Conservation (phyloP, 345 rosid species). For the Citrus inodora region DNA sequence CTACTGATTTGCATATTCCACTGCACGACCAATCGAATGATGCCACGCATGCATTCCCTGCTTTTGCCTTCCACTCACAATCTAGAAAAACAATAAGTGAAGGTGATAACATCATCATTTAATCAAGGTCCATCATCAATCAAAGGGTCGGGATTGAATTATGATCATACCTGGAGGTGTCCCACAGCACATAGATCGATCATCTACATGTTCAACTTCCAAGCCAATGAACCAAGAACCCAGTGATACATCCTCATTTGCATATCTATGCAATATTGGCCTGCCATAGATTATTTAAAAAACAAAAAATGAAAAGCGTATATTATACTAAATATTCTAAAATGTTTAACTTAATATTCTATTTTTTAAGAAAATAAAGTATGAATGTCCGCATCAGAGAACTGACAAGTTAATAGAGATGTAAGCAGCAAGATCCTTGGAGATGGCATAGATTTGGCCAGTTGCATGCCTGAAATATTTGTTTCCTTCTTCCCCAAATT, state of each 20-base stretch:
- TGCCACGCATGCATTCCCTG: conserved; percentile 73
- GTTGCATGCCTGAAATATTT: conserved; percentile 91
- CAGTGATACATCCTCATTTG: conserved; percentile 89
- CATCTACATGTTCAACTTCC: conserved; percentile 85
- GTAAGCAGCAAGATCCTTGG: conserved; percentile 84
- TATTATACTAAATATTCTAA: neutral
- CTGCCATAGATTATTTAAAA: conserved; percentile 25
- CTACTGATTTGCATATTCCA: conserved; percentile 80
- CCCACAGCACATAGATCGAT: conserved; percentile 83
- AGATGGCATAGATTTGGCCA: conserved; percentile 82
- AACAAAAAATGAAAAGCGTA: neutral
- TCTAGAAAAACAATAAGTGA: conserved; percentile 23
- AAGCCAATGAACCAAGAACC: conserved; percentile 84
- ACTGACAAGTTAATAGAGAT: conserved; percentile 71
- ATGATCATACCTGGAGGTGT: conserved; percentile 61
- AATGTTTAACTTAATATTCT: too few relatives aligned
- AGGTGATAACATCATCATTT: neutral
- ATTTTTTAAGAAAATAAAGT: neutral
- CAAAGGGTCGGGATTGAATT: neutral
- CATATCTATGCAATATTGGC: conserved; percentile 78
- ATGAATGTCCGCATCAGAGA: neutral
- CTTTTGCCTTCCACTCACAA: conserved; percentile 71
- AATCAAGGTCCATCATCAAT: neutral
- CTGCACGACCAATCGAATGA: conserved; percentile 93
- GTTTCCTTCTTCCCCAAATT: conserved; percentile 94